Evolutionary conservation across 768 basidiomycete species (phyloP).

Genomic region (Lentinula boryana): DNA sequence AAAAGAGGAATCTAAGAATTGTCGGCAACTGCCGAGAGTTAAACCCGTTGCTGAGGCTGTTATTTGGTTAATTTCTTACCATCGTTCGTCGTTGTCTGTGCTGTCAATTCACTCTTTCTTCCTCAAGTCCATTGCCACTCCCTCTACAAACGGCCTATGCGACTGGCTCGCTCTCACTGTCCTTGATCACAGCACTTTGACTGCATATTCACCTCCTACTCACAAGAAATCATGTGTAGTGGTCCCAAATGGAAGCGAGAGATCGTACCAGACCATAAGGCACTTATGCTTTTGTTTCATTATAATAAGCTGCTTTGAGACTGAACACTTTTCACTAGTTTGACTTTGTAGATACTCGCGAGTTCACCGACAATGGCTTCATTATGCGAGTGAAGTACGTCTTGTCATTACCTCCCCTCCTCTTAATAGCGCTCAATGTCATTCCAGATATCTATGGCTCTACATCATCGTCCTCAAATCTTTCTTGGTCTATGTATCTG

Average conservation of each 20-base stretch:
- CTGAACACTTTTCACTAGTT: constrained; percentile 51
- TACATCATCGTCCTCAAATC: constrained; percentile 94
- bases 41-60: background rate
- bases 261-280: constrained; percentile 97
- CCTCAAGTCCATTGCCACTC: constrained; percentile 13
- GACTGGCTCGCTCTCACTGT: constrained; percentile 45
- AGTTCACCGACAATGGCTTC: constrained; percentile 87
- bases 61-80: background rate
- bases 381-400: constrained; percentile 81
- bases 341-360: constrained; percentile 91
- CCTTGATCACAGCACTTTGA: constrained; percentile 17
- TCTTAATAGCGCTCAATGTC: background rate
- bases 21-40: background rate
- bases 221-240: constrained; percentile 46
- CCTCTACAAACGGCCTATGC: constrained; percentile 24
- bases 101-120: constrained; percentile 18
- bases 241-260: constrained; percentile 95
- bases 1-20: background rate
- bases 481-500: constrained; percentile 93
- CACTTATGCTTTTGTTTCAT: constrained; percentile 23
- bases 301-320: constrained; percentile 6
- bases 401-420: background rate
- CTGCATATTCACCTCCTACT: constrained; percentile 16
- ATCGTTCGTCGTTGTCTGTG: constrained; percentile 11
- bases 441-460: constrained; percentile 79